Evolutionary conservation across 208 protist species (phyloP).

Genomic region (Sergeia podlipaevii): DNA sequence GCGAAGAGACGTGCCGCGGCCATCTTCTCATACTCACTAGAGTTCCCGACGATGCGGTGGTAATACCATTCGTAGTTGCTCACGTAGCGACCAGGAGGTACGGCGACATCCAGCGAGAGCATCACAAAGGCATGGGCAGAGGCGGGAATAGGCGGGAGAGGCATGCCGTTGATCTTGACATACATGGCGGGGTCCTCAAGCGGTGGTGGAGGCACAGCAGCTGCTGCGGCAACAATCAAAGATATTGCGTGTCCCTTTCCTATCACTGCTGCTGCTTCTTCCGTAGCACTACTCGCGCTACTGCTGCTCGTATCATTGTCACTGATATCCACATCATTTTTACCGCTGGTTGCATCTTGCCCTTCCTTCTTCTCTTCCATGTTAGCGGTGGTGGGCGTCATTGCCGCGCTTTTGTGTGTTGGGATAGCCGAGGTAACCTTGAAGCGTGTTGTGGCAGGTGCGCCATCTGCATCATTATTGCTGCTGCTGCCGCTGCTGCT

Average conservation of each 20-base stretch:
- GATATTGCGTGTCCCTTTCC: neutral
- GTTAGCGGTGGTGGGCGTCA: too few species aligned
- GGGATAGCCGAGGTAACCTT: too few species aligned
- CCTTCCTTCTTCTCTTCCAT: too few species aligned
- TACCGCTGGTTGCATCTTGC: neutral
- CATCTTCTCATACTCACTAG: slow-evolving; percentile 76
- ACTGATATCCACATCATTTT: neutral
- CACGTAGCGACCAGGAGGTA: slow-evolving; percentile 61
- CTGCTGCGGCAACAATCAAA: too few species aligned
- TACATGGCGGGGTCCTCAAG: slow-evolving; percentile 7
- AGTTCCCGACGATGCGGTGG: slow-evolving; percentile 56
- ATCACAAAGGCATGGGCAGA: slow-evolving; percentile 47
- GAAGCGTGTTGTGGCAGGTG: too few species aligned
- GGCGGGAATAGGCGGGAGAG: slow-evolving; percentile 38
- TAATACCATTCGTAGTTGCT: slow-evolving; percentile 80
- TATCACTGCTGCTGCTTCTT: neutral
- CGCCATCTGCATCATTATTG: too few species aligned
- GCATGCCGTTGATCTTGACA: slow-evolving; percentile 31
- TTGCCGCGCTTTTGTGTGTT: too few species aligned
- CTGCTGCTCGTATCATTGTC: slow-evolving; percentile 6
- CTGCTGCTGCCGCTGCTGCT: neutral
- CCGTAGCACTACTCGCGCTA: neutral
- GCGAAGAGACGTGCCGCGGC: slow-evolving; percentile 64
- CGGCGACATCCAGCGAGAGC: slow-evolving; percentile 65
- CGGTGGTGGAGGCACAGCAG: too few species aligned